Percentiles rank a stretch among this genome's conserved stretches.
Evolutionary conservation across 768 basidiomycete genomes (phyloP).

Genomic region (Rhizopogon salebrosus): DNA sequence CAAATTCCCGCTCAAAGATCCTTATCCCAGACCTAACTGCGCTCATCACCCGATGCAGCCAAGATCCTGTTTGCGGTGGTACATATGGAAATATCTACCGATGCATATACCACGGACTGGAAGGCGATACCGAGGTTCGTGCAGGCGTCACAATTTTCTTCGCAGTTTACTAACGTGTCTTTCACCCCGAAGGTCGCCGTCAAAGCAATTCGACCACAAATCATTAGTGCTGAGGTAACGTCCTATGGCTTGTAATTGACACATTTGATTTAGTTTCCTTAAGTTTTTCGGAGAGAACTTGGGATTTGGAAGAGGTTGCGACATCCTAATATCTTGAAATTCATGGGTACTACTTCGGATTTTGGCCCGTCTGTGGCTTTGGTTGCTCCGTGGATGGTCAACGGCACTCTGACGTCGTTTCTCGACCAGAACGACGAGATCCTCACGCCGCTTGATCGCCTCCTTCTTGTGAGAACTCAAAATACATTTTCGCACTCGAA

Average conservation of each 20-base stretch:
- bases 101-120: background rate
- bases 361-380: constrained; percentile 16
- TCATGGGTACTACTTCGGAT: constrained; percentile 13
- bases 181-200: background rate
- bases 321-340: constrained; percentile 15
- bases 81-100: background rate
- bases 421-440: constrained; percentile 1
- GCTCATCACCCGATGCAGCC: background rate
- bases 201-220: background rate
- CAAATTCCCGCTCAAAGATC: no score
- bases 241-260: background rate
- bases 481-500: no score
- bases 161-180: no score
- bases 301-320: constrained; percentile 16
- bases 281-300: constrained; percentile 16
- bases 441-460: constrained; percentile 6
- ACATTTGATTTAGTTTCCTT: no score
- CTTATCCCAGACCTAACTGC: background rate
- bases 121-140: no score
- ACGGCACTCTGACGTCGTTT: constrained; percentile 11
- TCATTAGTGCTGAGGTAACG: background rate
- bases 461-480: constrained; percentile 11
- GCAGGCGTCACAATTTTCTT: no score
- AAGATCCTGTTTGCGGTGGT: background rate
- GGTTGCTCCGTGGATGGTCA: constrained; percentile 16